These are phyloP conservation scores for Sphagnum magellanicum DNA, from an alignment of 228 moss, liverwort and hornwort genomes.

Conservation along the genomic window DNA sequence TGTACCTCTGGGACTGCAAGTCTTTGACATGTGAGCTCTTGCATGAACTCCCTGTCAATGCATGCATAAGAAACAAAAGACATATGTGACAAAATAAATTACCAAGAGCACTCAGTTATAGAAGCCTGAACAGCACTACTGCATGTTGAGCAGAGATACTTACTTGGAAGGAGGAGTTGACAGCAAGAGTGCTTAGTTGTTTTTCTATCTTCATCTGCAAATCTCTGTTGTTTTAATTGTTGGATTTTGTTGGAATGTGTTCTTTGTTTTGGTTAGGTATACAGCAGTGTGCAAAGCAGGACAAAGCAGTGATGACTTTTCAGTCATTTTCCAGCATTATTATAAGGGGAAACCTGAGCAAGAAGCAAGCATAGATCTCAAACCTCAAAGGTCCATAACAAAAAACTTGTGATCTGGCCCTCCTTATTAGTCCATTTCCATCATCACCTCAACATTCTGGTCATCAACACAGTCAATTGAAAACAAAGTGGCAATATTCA, in stretches of 20 bases:
- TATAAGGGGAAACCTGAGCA: slow-evolving; percentile 61
- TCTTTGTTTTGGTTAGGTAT: slow-evolving; percentile 38
- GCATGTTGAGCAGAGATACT: too few species aligned
- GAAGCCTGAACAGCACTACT: too few species aligned
- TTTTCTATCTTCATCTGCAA: background rate
- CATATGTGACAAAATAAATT: background rate
- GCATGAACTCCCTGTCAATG: background rate
- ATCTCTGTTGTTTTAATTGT: background rate
- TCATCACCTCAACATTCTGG: too few species aligned
- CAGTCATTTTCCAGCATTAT: slow-evolving; percentile 57
- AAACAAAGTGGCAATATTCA: too few species aligned
- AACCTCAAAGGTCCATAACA: background rate
- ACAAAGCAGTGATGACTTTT: slow-evolving; percentile 64
- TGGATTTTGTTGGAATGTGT: background rate
- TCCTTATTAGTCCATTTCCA: too few species aligned
- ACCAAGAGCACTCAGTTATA: too few species aligned
- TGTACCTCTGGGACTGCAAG: slow-evolving; percentile 46
- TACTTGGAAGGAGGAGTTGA: background rate
- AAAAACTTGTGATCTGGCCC: background rate
- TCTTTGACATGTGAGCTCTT: slow-evolving; percentile 6
- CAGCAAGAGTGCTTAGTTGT: background rate
- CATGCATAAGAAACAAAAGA: background rate
- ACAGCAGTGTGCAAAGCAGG: slow-evolving; percentile 53
- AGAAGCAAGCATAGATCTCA: background rate
- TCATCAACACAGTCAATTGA: too few species aligned